Evolutionary conservation across 495 filamentous ascomycete genomes (phyloP).

Genomic region (Aspergillus ostianus): DNA sequence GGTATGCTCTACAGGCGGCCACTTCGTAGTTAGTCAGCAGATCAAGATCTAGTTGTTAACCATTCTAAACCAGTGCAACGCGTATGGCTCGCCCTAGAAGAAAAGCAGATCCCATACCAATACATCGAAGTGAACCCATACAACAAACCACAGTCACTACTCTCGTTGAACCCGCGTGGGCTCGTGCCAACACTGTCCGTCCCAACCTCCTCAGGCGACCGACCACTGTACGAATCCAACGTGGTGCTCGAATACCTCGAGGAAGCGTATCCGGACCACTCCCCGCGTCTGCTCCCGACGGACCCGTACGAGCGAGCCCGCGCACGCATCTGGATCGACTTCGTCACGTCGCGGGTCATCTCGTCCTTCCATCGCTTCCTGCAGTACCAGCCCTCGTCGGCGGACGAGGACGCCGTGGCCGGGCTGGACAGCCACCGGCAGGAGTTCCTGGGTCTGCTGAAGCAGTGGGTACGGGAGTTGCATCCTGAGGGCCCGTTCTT

Average conservation of each 20-base stretch:
- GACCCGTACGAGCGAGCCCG: slow-evolving; percentile 58
- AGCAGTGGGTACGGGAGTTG: slow-evolving; percentile 59
- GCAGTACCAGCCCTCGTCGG: slow-evolving; percentile 51
- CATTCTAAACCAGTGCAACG: slow-evolving; percentile 50
- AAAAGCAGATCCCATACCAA: slow-evolving; percentile 69
- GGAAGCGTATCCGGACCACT: slow-evolving; percentile 55
- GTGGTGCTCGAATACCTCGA: slow-evolving; percentile 71
- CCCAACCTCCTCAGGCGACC: slow-evolving; percentile 22
- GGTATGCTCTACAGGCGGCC: slow-evolving; percentile 15
- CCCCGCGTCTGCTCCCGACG: slow-evolving; percentile 48
- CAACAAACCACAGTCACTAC: slow-evolving; percentile 60
- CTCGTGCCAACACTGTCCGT: slow-evolving; percentile 63
- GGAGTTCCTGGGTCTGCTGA: slow-evolving; percentile 51
- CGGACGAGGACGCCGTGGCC: slow-evolving; percentile 17
- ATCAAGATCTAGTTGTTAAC: background rate
- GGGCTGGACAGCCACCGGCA: slow-evolving; percentile 42
- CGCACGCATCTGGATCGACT: slow-evolving; percentile 68
- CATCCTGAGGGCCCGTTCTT: slow-evolving; percentile 61
- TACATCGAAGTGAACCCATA: slow-evolving; percentile 75
- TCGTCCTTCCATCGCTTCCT: slow-evolving; percentile 63
- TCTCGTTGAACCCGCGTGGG: slow-evolving; percentile 65
- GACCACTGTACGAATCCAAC: slow-evolving; percentile 64
- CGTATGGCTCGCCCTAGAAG: slow-evolving; percentile 63
- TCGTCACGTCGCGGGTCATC: slow-evolving; percentile 60
- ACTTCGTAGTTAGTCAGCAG: background rate